Evolutionary conservation across 441 rosid genomes (phyloP), one percentile per base, ranked within the genome.

Genomic region (Jatropha podagrica): DNA sequence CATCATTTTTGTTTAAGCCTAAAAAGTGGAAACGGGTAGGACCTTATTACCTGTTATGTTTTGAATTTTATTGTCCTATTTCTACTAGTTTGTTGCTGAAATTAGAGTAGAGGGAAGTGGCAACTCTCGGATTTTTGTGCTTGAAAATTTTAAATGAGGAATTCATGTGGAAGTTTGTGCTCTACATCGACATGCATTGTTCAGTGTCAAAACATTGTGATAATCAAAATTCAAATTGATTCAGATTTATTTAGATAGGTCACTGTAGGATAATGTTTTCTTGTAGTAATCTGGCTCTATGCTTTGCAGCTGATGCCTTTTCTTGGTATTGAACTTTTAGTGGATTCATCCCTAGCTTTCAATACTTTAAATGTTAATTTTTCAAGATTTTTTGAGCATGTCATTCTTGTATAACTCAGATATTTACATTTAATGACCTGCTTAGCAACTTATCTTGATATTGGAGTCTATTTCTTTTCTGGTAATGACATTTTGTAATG

Each of bases 21-120:
- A 91, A 72, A 76, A 86, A 85, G 83, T 55, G 92, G 78, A 97
- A 90, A 87, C 86, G 97, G 92, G 99, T 97, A 69, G 17, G 93
- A 83, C 80, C 41, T 66, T 49, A 1, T 65, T 1, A 2, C 2
- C 52, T 32, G 11, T 26, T 2, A 49, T 9, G 49, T 48, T 37
- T 2, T 55, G n/a, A 60, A 58, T 65, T 74, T 58, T 8, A 11
- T 12, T 64, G 0, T 56, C 41, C n/a, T 5, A 14, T 69, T 64
- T 64, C 18, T 64, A 49, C 38, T 38, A 4, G 10, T 65, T 74
- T n/a, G 13, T 38, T 38, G 20, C 17, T 55, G 48, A 54, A 40
- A 37, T 14, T 23, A 20, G 18, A 32, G 46, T 32, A 8, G 61
- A 17, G 71, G 71, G 51, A 38, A 51, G 7, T 17, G 18, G 4